A percentile compares a stretch with the other conserved stretches of the same genome.
phyloP scores from a whole-genome alignment of 208 protist genomes.

The Acanthamoeba lenticulata region DNA sequence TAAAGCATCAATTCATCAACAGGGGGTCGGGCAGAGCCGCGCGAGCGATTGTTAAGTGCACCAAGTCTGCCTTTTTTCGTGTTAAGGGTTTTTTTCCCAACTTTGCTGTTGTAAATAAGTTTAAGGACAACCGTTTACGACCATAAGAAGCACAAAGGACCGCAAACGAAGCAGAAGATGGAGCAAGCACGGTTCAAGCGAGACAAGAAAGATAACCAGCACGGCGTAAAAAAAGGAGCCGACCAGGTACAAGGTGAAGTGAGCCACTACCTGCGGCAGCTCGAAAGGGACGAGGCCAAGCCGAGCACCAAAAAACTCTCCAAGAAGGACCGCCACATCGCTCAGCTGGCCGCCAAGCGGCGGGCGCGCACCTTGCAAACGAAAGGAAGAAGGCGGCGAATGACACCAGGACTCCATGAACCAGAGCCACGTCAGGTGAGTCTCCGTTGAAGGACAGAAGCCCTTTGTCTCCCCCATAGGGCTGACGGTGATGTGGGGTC shows the following conservation, averaged over 20 bases:
- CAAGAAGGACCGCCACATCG: background rate
- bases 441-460: background rate
- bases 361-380: background rate
- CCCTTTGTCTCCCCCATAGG: background rate
- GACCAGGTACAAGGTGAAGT: background rate
- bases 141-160: no score
- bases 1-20: no score
- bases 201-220: background rate
- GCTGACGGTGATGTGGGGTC: background rate
- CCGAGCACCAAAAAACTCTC: background rate
- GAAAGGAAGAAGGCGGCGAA: background rate
- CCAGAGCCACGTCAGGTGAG: no score
- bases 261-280: background rate
- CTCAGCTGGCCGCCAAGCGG: background rate
- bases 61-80: no score
- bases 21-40: no score
- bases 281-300: background rate
- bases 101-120: no score
- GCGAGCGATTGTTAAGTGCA: no score
- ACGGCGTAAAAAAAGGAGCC: background rate
- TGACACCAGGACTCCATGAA: no score
- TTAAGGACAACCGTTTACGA: no score
- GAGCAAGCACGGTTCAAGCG: background rate
- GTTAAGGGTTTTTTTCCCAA: no score
- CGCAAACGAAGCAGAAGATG: no score